Conservation (phyloP, 441 rosid genomes). For the Mallotus japonicus region DNA sequence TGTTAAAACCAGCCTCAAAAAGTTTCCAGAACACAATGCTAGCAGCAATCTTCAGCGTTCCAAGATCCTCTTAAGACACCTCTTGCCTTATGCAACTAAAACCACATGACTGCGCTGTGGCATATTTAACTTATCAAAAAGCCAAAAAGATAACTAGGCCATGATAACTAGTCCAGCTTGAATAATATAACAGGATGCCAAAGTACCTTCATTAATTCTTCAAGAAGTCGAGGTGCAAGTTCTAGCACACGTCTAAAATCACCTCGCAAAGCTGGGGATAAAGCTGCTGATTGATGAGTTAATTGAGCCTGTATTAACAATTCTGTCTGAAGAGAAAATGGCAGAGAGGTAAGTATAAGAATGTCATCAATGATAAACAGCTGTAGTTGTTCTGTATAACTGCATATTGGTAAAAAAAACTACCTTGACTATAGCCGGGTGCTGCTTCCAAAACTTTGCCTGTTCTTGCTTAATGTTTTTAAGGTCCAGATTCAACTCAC, state of each 20-base stretch:
- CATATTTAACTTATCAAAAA: neutral
- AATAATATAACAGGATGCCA: constrained; percentile 5
- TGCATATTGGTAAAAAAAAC: constrained; percentile 17
- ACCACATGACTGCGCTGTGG: neutral
- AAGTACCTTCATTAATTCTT: constrained; percentile 90
- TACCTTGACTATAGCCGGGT: constrained; percentile 97
- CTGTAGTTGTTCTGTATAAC: constrained; percentile 9
- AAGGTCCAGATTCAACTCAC: constrained; percentile 92
- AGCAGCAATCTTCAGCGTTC: neutral
- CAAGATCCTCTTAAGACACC: constrained; percentile 3
- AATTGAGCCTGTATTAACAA: constrained; percentile 96
- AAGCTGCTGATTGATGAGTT: constrained; percentile 68
- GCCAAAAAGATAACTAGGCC: neutral
- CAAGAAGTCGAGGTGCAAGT: constrained; percentile 97
- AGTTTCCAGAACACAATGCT: constrained; percentile 5
- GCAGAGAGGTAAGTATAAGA: constrained; percentile 22
- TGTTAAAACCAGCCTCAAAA: neutral
- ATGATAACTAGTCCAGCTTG: constrained; percentile 5
- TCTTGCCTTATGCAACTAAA: neutral
- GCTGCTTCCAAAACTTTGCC: constrained; percentile 99
- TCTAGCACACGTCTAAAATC: constrained; percentile 91
- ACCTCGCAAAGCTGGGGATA: constrained; percentile 73
- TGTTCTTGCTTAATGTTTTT: constrained; percentile 99
- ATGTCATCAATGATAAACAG: constrained; percentile 6
- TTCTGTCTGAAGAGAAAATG: constrained; percentile 65